Percentiles rank a stretch among this genome's conserved stretches.
phyloP scores from a whole-genome alignment of 139 green algal species.

The Closterium sp. region DNA sequence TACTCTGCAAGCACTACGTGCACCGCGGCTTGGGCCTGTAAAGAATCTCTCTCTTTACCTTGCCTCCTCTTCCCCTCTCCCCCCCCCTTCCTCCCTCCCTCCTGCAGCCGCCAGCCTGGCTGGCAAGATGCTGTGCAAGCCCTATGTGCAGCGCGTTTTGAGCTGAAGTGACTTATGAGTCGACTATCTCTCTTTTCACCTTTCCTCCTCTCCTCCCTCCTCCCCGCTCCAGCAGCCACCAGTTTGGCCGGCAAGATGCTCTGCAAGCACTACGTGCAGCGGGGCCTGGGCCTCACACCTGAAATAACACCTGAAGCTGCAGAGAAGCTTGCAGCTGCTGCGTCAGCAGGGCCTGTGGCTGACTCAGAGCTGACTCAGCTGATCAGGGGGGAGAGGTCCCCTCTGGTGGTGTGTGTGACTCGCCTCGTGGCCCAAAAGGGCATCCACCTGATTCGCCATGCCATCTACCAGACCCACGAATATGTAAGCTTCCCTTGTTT shows the following conservation, averaged over 20 bases:
- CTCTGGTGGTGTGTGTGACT: conserved; percentile 83
- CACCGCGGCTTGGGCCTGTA: conserved; percentile 76
- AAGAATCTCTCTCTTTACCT: no score
- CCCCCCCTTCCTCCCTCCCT: no score
- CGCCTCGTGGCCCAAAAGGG: conserved; percentile 84
- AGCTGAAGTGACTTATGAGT: no score
- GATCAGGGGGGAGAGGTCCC: conserved; percentile 57
- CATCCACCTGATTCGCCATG: conserved; percentile 86
- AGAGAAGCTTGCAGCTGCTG: no score
- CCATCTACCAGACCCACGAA: conserved; percentile 62
- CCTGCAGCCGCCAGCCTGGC: conserved; percentile 13
- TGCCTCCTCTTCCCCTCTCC: no score
- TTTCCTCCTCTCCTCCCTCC: background rate
- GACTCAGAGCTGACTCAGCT: no score
- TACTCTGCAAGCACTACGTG: conserved; percentile 78
- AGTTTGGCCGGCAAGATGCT: conserved; percentile 69
- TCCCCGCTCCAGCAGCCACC: background rate
- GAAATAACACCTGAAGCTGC: no score
- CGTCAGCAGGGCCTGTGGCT: no score
- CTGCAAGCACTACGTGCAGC: conserved; percentile 78
- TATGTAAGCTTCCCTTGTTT: background rate
- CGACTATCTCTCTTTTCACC: background rate
- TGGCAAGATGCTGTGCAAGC: conserved; percentile 86
- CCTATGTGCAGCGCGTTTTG: conserved; percentile 69
- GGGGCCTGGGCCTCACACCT: conserved; percentile 74